Evolutionary conservation across 2,329 filamentous ascomycete species (phyloP), one percentile per base, ranked within the genome.

Genomic region (Penicillium sp.): DNA sequence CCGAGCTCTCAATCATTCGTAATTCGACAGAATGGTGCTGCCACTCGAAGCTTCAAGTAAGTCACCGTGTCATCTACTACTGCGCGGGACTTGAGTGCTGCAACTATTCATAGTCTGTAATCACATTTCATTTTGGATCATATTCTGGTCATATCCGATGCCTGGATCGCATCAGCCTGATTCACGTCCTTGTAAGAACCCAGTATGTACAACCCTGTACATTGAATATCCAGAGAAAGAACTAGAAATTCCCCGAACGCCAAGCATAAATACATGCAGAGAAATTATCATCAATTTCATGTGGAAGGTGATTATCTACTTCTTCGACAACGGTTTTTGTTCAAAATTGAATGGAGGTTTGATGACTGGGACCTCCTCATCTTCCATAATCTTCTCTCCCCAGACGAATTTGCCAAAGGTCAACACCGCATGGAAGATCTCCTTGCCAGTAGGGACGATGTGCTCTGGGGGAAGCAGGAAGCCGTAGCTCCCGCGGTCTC

Each of bases 401-500:
- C 59, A 60, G 72, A 70, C 50, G 40, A 92, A 97, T 68, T 91
- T 88, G 1, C 91, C 93, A 71, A 97, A 88, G 70, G 93, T 93
- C 73, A 93, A 86, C 65, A 97, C 83, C 0, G 93, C 92, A 68
- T 90, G 89, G 67, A 94, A 88, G 44, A 94, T 86, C 77, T 99
- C 95, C 76, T 94, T 89, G 9, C 95, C 94, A 0, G 92, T 95
- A 0, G 94, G 93, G 2, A 96, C 82, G 62, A 98, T 98, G 63
- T 96, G 86, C 60, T 95, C 90, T 60, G 86, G 89, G 0, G 95
- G 95, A 4, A 98, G 81, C 53, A 99, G 81, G 75, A 98, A 99
- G 0, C 95, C 95, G 75, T 98, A 98, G 75, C 89, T 95, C 10
- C 95, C 95, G 0, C 91, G 95, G 75, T 99, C 95, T 53, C 95